These are phyloP conservation scores for Mucor irregularis DNA, from an alignment of 371 early-diverging fungal species.

Conservation along the genomic window DNA sequence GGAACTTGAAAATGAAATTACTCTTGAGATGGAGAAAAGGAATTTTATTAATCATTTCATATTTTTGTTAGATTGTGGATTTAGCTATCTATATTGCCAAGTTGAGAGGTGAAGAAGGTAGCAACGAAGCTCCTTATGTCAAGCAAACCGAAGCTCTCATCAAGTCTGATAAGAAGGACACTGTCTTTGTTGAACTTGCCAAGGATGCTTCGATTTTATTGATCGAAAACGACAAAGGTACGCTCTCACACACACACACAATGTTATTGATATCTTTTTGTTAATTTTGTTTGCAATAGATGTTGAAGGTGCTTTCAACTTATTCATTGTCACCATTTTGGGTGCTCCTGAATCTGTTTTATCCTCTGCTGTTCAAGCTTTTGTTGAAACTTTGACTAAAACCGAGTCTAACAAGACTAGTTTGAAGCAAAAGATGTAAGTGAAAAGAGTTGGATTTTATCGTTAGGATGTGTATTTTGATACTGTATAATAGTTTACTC, in stretches of 20 bases:
- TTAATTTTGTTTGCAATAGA: conserved; percentile 40
- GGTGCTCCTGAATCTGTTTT: conserved; percentile 34
- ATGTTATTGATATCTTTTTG: background rate
- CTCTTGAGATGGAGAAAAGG: background rate
- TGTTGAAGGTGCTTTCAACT: conserved; percentile 72
- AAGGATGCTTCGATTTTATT: conserved; percentile 63
- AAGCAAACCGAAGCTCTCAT: conserved; percentile 52
- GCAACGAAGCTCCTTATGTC: conserved; percentile 51
- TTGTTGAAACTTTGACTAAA: conserved; percentile 56
- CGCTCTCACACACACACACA: background rate
- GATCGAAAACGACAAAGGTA: conserved; percentile 64
- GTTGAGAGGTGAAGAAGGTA: conserved; percentile 55
- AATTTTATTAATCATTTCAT: no score
- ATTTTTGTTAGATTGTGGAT: conserved; percentile 64
- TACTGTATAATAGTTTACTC: conserved; percentile 74
- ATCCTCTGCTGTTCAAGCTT: conserved; percentile 45
- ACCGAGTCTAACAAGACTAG: conserved; percentile 51
- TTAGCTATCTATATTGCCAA: conserved; percentile 60
- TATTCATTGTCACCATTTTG: conserved; percentile 63
- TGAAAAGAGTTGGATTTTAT: background rate
- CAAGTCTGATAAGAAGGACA: conserved; percentile 61
- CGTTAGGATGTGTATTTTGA: no score
- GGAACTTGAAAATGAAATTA: background rate
- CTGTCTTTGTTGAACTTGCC: conserved; percentile 58
- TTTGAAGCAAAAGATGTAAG: conserved; percentile 68